phyloP scores from a whole-genome alignment of 78 protist species.

The Cavenderia fasciculata region DNA sequence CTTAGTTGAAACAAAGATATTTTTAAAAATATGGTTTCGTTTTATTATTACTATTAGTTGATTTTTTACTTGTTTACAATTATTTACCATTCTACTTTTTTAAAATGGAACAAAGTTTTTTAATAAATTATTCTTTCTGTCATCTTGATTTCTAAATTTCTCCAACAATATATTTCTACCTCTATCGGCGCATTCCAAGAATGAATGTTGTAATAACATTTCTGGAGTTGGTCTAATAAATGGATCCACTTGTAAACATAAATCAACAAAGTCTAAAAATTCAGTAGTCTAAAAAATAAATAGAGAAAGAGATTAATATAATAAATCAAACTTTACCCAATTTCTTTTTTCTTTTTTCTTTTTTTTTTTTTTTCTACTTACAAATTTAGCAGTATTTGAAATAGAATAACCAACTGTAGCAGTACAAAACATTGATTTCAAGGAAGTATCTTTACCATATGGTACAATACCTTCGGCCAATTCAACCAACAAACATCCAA shows the following conservation, averaged over 20 bases:
- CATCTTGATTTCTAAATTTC: slow-evolving; percentile 49
- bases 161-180: slow-evolving; percentile 29
- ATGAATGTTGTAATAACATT: slow-evolving; percentile 49
- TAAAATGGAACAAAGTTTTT: slow-evolving; percentile 72
- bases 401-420: slow-evolving; percentile 33
- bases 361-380: not conserved
- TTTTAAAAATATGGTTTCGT: too few species aligned
- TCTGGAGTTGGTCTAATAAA: slow-evolving; percentile 66
- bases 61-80: too few species aligned
- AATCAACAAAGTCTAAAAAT: slow-evolving; percentile 58
- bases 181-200: slow-evolving; percentile 24
- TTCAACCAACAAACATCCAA: slow-evolving; percentile 67
- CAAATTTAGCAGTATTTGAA: not conserved
- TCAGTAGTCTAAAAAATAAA: slow-evolving; percentile 9
- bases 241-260: slow-evolving; percentile 50
- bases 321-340: too few species aligned
- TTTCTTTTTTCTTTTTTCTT: too few species aligned
- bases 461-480: slow-evolving; percentile 55
- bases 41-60: too few species aligned
- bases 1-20: too few species aligned
- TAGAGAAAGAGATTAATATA: too few species aligned
- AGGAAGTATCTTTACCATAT: slow-evolving; percentile 64
- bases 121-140: slow-evolving; percentile 34
- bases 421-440: slow-evolving; percentile 58
- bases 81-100: too few species aligned